Evolutionary conservation across 805 yeast genomes (phyloP).

Genomic region (Clavispora santaluciae): DNA sequence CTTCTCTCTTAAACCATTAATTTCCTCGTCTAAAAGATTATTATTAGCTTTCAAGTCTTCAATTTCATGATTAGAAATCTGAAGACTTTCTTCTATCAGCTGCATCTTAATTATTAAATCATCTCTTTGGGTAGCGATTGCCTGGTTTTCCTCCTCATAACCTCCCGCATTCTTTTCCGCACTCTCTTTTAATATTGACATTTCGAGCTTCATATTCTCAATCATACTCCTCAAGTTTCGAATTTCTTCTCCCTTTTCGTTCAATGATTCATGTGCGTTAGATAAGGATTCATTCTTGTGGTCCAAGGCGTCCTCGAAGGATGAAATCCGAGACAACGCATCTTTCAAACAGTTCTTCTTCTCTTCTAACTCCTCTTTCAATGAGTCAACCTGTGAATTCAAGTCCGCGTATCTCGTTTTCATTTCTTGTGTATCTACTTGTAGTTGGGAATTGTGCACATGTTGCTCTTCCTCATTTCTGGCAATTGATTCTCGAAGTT

Average conservation of each 20-base stretch:
- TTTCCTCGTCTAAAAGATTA: too few relatives aligned
- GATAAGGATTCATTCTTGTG: not conserved
- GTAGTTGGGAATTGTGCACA: not conserved
- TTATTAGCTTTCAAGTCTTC: too few relatives aligned
- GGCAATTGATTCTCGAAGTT: not conserved
- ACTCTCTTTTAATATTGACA: not conserved
- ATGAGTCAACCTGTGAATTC: not conserved
- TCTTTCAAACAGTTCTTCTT: not conserved
- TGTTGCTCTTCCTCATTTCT: not conserved
- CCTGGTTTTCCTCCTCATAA: not conserved
- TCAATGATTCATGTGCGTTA: not conserved
- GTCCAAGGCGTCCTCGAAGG: not conserved
- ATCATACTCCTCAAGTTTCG: not conserved
- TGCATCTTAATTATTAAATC: too few relatives aligned
- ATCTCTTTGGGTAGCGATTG: not conserved
- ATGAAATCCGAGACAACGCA: not conserved
- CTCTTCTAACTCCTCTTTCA: not conserved
- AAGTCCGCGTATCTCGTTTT: not conserved
- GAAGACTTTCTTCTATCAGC: too few relatives aligned
- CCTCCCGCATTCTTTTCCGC: not conserved
- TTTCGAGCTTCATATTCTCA: not conserved
- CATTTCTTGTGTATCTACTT: not conserved
- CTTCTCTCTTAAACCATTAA: not conserved
- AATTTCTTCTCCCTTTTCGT: conserved; percentile 3
- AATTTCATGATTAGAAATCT: too few relatives aligned